A percentile compares a stretch with the other conserved stretches of the same genome.
Evolutionary conservation across 1,139 yeast genomes (phyloP).

Genomic region (Yarrowia galli): DNA sequence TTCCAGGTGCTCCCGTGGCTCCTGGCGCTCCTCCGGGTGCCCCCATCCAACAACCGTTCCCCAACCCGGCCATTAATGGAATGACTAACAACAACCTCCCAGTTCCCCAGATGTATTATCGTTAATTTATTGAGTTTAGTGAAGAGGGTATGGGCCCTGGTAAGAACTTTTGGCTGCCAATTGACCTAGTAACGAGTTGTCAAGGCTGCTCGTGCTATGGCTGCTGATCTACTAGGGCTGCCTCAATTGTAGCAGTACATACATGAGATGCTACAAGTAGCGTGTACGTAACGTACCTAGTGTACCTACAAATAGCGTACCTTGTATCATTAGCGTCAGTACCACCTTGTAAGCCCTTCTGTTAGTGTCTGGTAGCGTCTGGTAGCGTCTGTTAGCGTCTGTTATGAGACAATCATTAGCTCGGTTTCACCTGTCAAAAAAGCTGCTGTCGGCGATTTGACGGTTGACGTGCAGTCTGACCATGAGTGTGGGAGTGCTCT

Average conservation of each 20-base stretch:
- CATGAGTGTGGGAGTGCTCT: too few relatives aligned
- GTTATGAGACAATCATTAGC: conserved; percentile 31
- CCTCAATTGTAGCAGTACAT: too few relatives aligned
- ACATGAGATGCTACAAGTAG: too few relatives aligned
- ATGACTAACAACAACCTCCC: conserved; percentile 22
- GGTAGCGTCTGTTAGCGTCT: not conserved
- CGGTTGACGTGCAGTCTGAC: not conserved
- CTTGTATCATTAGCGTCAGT: too few relatives aligned
- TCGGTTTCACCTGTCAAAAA: conserved; percentile 17
- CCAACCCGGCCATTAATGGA: conserved; percentile 8
- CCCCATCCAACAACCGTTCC: conserved; percentile 16
- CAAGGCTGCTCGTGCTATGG: too few relatives aligned
- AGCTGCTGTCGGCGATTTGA: not conserved
- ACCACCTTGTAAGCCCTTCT: too few relatives aligned
- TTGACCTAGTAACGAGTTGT: too few relatives aligned
- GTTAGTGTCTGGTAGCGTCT: too few relatives aligned
- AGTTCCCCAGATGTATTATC: conserved; percentile 39
- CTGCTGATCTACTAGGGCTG: too few relatives aligned
- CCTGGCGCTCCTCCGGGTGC: conserved; percentile 5
- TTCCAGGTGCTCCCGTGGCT: not conserved
- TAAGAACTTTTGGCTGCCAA: too few relatives aligned
- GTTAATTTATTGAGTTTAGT: conserved; percentile 34
- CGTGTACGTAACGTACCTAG: too few relatives aligned
- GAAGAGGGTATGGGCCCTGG: not conserved
- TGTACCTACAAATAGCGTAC: too few relatives aligned